Evolutionary conservation across 148 eudicot genomes (phyloP).

Genomic region (Bassia scoparia): DNA sequence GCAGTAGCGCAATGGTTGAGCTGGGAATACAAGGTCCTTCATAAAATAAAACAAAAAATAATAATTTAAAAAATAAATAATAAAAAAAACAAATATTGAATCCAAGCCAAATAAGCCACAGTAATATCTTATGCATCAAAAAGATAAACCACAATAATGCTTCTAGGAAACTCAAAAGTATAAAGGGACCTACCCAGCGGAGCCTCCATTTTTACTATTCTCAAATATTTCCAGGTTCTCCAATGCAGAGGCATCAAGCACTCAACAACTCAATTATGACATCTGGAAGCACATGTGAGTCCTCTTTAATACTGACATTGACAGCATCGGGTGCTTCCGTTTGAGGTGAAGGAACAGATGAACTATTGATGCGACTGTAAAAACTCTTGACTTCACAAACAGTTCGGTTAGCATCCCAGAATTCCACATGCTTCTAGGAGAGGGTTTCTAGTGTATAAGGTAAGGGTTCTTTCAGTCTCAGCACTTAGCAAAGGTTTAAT

Average conservation of each 20-base stretch:
- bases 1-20: slow-evolving; percentile 86
- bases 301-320: slow-evolving; percentile 28
- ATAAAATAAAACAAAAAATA: slow-evolving; percentile 1
- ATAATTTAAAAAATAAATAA: too few species aligned
- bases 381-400: slow-evolving; percentile 55
- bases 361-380: slow-evolving; percentile 38
- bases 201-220: slow-evolving; percentile 73
- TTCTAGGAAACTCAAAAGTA: not conserved
- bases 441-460: slow-evolving; percentile 80
- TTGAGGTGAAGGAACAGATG: slow-evolving; percentile 29
- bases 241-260: slow-evolving; percentile 78
- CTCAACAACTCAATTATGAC: slow-evolving; percentile 48
- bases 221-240: slow-evolving; percentile 96
- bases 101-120: too few species aligned
- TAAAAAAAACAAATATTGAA: not conserved
- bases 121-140: too few species aligned
- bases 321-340: slow-evolving; percentile 18
- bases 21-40: slow-evolving; percentile 76
- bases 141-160: not conserved
- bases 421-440: slow-evolving; percentile 68
- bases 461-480: slow-evolving; percentile 74
- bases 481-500: slow-evolving; percentile 76
- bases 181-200: slow-evolving; percentile 61
- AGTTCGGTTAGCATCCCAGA: slow-evolving; percentile 90
- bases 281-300: slow-evolving; percentile 50